Evolutionary conservation across 2,329 filamentous ascomycete species (phyloP).

Genomic region (Botrytis galanthina): DNA sequence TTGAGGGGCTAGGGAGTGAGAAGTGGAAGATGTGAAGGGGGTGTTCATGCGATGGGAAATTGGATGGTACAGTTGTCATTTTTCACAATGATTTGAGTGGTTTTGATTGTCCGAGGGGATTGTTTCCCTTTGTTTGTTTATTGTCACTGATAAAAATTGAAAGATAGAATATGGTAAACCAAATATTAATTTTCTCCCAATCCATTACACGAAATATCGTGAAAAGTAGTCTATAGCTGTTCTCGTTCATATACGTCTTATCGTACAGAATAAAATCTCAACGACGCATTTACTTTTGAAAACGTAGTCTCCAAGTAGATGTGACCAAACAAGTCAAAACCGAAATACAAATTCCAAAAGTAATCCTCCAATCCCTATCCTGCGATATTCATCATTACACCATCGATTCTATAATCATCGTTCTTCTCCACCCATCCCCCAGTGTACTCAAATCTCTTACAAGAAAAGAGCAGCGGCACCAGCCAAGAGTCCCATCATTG

Average conservation of each 20-base stretch:
- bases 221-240: slow-evolving; percentile 8
- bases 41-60: background rate
- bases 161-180: background rate
- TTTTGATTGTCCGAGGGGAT: background rate
- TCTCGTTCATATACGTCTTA: background rate
- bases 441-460: background rate
- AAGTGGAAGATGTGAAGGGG: background rate
- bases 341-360: slow-evolving; percentile 7
- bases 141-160: background rate
- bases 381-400: slow-evolving; percentile 14
- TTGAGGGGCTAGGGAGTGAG: background rate
- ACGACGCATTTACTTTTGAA: background rate
- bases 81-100: background rate
- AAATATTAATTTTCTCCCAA: slow-evolving; percentile 8
- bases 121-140: background rate
- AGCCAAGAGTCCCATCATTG: slow-evolving; percentile 19
- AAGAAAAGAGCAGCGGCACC: slow-evolving; percentile 19
- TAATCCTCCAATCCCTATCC: background rate
- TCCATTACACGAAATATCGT: background rate
- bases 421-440: background rate
- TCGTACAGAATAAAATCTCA: background rate
- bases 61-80: background rate
- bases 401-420: background rate
- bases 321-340: background rate
- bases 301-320: slow-evolving; percentile 3